Percentiles rank a stretch among this genome's conserved stretches.
Evolutionary conservation across 371 early-diverging fungal genomes (phyloP).

Genomic region (Circinella minor): DNA sequence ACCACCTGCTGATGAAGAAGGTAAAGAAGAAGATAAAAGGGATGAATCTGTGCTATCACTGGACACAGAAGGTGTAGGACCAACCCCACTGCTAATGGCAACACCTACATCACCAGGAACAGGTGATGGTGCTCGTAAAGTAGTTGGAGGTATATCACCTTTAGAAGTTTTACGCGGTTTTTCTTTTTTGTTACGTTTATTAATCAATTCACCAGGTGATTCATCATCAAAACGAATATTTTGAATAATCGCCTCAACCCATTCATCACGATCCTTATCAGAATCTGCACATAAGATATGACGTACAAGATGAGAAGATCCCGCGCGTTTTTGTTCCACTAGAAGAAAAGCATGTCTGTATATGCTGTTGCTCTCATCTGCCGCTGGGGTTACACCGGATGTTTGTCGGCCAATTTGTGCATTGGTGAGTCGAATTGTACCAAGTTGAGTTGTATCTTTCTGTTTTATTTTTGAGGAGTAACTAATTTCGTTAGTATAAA

Average conservation of each 20-base stretch:
- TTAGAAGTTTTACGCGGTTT: conserved; percentile 48
- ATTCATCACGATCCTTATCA: conserved; percentile 88
- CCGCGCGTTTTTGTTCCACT: conserved; percentile 69
- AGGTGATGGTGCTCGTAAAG: conserved; percentile 15
- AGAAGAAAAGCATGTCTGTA: conserved; percentile 84
- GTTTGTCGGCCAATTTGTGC: conserved; percentile 55
- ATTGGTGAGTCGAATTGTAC: conserved; percentile 54
- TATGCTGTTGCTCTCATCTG: conserved; percentile 54
- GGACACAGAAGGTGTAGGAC: conserved; percentile 24
- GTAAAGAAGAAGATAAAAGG: conserved; percentile 22
- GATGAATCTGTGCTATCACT: conserved; percentile 31
- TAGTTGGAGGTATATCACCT: conserved; percentile 15
- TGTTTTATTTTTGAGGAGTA: conserved; percentile 18
- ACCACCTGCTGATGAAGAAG: neutral
- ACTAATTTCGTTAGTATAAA: neutral
- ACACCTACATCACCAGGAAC: conserved; percentile 16
- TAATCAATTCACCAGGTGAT: conserved; percentile 3
- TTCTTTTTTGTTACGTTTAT: conserved; percentile 21
- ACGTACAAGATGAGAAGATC: conserved; percentile 63
- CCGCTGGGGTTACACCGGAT: conserved; percentile 28
- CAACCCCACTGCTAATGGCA: conserved; percentile 20
- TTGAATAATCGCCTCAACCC: conserved; percentile 74
- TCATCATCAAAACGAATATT: conserved; percentile 49
- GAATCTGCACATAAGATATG: conserved; percentile 90
- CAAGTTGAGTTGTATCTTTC: conserved; percentile 67